These are phyloP conservation scores for Penicillium cinerascens DNA, from an alignment of 495 filamentous ascomycete genomes.

Conservation along the genomic window DNA sequence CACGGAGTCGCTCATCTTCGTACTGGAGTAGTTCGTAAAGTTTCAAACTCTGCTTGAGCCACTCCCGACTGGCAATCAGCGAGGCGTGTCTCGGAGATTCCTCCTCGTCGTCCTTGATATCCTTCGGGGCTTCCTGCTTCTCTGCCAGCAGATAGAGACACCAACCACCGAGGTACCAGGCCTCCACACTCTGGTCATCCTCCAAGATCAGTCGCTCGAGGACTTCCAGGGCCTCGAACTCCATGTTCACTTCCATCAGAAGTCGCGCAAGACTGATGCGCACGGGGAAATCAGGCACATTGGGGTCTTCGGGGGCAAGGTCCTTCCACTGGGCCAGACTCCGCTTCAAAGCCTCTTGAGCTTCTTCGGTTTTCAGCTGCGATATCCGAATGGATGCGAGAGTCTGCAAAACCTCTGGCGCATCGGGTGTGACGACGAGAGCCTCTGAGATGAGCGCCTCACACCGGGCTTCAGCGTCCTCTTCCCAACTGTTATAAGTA, in stretches of 20 bases:
- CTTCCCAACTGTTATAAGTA: slow-evolving; percentile 61
- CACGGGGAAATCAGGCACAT: slow-evolving; percentile 76
- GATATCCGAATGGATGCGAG: slow-evolving; percentile 91
- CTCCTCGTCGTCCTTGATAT: slow-evolving; percentile 25
- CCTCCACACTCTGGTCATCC: slow-evolving; percentile 90
- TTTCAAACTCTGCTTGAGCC: slow-evolving; percentile 49
- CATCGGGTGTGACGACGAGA: slow-evolving; percentile 66
- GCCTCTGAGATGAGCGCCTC: slow-evolving; percentile 85
- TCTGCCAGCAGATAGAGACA: slow-evolving; percentile 74
- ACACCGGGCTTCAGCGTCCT: slow-evolving; percentile 80
- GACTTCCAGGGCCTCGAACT: slow-evolving; percentile 78
- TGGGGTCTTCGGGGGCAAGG: slow-evolving; percentile 56
- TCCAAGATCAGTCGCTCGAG: slow-evolving; percentile 78
- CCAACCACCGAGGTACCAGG: slow-evolving; percentile 97
- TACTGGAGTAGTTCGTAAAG: slow-evolving; percentile 47
- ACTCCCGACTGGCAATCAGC: slow-evolving; percentile 47
- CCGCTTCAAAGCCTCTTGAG: slow-evolving; percentile 66
- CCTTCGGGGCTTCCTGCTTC: slow-evolving; percentile 52
- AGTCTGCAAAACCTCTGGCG: slow-evolving; percentile 84
- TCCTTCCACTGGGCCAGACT: slow-evolving; percentile 80
- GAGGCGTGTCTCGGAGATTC: slow-evolving; percentile 39
- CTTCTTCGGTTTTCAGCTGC: slow-evolving; percentile 73
- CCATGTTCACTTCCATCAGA: slow-evolving; percentile 85
- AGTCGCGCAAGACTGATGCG: slow-evolving; percentile 79
- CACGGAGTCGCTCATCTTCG: slow-evolving; percentile 50